These are phyloP conservation scores for Sarcodon aspratus DNA, from an alignment of 768 basidiomycete genomes.

Conservation along the genomic window DNA sequence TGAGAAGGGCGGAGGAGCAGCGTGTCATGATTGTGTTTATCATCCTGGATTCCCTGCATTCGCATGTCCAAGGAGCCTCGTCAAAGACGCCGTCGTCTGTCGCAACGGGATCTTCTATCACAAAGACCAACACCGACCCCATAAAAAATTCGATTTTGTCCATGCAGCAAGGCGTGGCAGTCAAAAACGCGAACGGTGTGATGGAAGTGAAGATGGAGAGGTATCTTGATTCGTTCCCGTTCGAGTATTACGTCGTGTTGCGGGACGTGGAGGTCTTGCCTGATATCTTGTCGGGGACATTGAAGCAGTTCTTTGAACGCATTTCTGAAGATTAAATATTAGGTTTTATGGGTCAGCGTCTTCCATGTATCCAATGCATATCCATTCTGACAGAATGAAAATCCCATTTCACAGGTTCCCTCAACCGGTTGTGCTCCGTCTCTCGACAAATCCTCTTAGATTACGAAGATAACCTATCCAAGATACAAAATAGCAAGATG, in stretches of 20 bases:
- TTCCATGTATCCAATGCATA: too few relatives aligned
- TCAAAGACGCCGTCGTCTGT: constrained; percentile 3
- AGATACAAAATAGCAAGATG: too few relatives aligned
- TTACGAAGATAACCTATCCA: too few relatives aligned
- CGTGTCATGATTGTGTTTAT: constrained; percentile 95
- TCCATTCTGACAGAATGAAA: too few relatives aligned
- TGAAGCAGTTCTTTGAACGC: constrained; percentile 88
- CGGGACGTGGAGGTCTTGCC: constrained; percentile 86
- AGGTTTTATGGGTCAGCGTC: too few relatives aligned
- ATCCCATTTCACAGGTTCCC: too few relatives aligned
- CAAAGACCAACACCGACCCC: not conserved
- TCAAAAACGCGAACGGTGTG: constrained; percentile 66
- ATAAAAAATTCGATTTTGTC: constrained; percentile 74
- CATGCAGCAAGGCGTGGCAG: constrained; percentile 79
- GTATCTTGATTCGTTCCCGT: constrained; percentile 94
- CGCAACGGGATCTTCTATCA: not conserved
- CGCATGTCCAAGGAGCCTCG: constrained; percentile 16
- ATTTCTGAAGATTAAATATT: constrained; percentile 49
- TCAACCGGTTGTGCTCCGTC: too few relatives aligned
- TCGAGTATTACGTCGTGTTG: constrained; percentile 94
- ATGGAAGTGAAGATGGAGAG: constrained; percentile 84
- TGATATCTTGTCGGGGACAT: constrained; percentile 75
- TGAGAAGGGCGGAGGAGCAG: constrained; percentile 82
- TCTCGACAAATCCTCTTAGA: too few relatives aligned
- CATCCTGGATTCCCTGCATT: constrained; percentile 81